phyloP scores from a whole-genome alignment of 2,329 filamentous ascomycete genomes.

The Fusarium globosum region DNA sequence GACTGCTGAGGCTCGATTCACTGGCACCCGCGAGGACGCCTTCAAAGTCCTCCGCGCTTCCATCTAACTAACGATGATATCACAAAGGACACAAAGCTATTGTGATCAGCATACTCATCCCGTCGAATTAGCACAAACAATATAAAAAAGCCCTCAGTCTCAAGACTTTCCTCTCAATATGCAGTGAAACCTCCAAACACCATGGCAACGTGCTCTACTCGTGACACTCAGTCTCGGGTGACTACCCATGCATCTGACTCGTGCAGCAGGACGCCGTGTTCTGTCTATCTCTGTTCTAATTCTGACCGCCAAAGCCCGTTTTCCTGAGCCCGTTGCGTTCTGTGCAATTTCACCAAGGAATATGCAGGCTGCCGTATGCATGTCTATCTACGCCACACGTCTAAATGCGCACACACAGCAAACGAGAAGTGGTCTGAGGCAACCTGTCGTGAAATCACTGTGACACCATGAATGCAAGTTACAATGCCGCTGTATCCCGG shows the following conservation, averaged over 20 bases:
- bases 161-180: not conserved
- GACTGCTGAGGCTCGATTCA: constrained; percentile 72
- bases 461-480: not conserved
- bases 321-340: not conserved
- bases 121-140: not conserved
- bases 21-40: constrained; percentile 58
- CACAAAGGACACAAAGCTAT: not conserved
- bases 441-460: not conserved
- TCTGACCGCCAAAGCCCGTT: constrained; percentile 24
- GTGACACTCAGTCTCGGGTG: constrained; percentile 40
- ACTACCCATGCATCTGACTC: constrained; percentile 26
- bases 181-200: constrained; percentile 1
- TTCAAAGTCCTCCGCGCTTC: constrained; percentile 59
- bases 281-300: not conserved
- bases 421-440: not conserved
- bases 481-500: not conserved
- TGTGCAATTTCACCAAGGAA: not conserved
- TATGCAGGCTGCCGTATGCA: constrained; percentile 27
- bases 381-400: constrained; percentile 13
- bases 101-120: not conserved
- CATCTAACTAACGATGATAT: constrained; percentile 44
- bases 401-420: not conserved
- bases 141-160: not conserved
- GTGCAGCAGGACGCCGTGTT: constrained; percentile 24
- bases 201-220: constrained; percentile 34